Evolutionary conservation across 768 basidiomycete species (phyloP), one percentile per base, ranked within the genome.

Genomic region (Podaxis rugospora): DNA sequence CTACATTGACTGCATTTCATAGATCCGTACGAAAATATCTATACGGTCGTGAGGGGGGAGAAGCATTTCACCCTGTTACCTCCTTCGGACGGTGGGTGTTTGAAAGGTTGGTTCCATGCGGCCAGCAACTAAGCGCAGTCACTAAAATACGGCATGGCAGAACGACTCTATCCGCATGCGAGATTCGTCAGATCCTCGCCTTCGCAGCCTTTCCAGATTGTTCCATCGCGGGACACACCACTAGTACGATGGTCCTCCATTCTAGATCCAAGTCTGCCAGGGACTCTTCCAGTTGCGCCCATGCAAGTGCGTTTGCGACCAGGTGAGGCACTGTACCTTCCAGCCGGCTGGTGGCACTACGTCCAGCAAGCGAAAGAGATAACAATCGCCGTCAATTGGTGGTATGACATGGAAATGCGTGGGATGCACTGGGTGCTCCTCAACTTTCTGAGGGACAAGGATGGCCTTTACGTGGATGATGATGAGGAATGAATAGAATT

Each of bases 1-100:
- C 39, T 39, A 55, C 7, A 7, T 44, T 51, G 42, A 57, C 35
- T 13, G 49, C 49, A 28, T 42, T 51, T 28, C 7, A 59, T 54
- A 92, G 91, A 90, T 71, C 93, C 93, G 0, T 97, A 95, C 66
- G 95, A 97, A 75, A 98, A 97, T 70, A 84, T 97, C 57, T 97
- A 97, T 72, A 84, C 88, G 4, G 92, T 98, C 32, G 75, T 95
- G 54, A 82, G 90, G 49, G 95, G 94, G 10, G 74, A 81, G 50
- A 98, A 97, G 68, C 85, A 88, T 40, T 97, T 98, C 68, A 88
- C 88, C 0, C 79, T 98, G 10, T 73, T 95, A 21, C 91, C 95
- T 1, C 95, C 95, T 2, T 89, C 89, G n/a, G 95, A 95, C 68
- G 88, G 90, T 18, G 89, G 88, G 83, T 89, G 84, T 72, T 69